These are phyloP conservation scores for Cupressus sempervirens DNA, from an alignment of 75 land plant species.

Conservation along the genomic window DNA sequence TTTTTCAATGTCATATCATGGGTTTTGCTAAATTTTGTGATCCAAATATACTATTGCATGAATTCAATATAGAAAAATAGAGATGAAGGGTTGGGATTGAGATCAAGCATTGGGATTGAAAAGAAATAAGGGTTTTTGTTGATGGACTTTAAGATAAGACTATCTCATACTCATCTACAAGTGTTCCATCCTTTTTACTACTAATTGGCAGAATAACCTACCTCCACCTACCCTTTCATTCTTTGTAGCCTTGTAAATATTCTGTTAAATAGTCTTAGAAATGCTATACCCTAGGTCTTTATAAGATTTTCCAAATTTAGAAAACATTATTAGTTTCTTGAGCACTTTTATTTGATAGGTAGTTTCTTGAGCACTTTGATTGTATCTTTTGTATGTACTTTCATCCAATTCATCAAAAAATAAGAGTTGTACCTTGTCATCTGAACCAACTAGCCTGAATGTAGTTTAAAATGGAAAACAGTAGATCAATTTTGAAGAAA, in stretches of 20 bases:
- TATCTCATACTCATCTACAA: conserved; percentile 19
- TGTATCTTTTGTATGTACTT: conserved; percentile 33
- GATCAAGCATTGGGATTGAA: no score
- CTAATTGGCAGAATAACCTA: conserved; percentile 39
- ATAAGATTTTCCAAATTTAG: conserved; percentile 49
- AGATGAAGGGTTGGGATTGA: background rate
- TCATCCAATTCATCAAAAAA: conserved; percentile 40
- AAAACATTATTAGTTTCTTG: conserved; percentile 40
- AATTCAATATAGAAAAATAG: background rate
- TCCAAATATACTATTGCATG: background rate
- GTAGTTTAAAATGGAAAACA: background rate
- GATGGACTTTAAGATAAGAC: conserved; percentile 31
- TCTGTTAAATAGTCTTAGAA: conserved; percentile 20
- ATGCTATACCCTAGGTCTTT: background rate
- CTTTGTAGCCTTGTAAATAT: conserved; percentile 25
- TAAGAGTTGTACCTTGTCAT: conserved; percentile 17
- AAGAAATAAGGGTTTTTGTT: conserved; percentile 42
- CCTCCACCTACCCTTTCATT: conserved; percentile 29
- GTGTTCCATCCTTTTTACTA: conserved; percentile 11
- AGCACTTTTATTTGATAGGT: no score
- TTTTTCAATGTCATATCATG: no score
- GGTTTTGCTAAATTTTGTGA: no score
- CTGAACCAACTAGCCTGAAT: conserved; percentile 37
- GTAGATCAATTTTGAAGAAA: background rate
- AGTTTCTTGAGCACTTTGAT: conserved; percentile 17